Percentiles rank a stretch among this genome's conserved stretches.
Conservation (phyloP, 2,329 filamentous ascomycete species). For the Hirsutella rhossiliensis region DNA sequence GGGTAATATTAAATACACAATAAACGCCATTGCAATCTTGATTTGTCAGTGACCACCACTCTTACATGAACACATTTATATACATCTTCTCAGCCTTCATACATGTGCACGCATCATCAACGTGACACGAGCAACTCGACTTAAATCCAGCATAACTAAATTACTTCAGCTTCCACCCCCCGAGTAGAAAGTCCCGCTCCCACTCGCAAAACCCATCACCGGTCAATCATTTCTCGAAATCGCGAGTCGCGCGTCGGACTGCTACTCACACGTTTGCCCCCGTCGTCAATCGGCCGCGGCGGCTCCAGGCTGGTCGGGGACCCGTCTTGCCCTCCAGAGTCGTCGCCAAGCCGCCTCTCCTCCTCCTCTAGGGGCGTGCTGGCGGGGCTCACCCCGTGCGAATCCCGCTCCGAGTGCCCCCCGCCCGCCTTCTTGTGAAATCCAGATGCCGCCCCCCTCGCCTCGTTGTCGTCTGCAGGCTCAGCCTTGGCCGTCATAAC, state of each 20-base stretch:
- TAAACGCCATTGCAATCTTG: too few relatives aligned
- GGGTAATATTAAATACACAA: too few relatives aligned
- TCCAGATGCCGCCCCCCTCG: not conserved
- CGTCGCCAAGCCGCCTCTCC: slow-evolving; percentile 12
- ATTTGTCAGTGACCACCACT: too few relatives aligned
- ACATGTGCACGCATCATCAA: too few relatives aligned
- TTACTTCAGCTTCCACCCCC: too few relatives aligned
- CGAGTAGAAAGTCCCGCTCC: too few relatives aligned
- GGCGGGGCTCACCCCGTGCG: slow-evolving; percentile 23
- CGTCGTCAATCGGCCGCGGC: slow-evolving; percentile 23
- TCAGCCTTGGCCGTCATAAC: slow-evolving; percentile 28
- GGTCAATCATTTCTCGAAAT: slow-evolving; percentile 44
- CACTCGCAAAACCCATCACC: too few relatives aligned
- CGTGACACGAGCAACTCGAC: too few relatives aligned
- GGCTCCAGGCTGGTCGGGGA: slow-evolving; percentile 18
- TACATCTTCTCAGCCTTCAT: too few relatives aligned
- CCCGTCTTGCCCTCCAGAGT: slow-evolving; percentile 6
- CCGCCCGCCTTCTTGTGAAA: slow-evolving; percentile 9
- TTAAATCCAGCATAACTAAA: too few relatives aligned
- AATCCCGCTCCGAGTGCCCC: slow-evolving; percentile 12
- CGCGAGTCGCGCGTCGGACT: slow-evolving; percentile 45
- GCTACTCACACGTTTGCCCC: slow-evolving; percentile 23
- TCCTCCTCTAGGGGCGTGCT: slow-evolving; percentile 33
- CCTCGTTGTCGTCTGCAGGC: not conserved
- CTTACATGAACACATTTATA: too few relatives aligned